A percentile compares a stretch with the other conserved stretches of the same genome.
phyloP scores from a whole-genome alignment of 2,329 filamentous ascomycete genomes.

The Claviceps capensis region DNA sequence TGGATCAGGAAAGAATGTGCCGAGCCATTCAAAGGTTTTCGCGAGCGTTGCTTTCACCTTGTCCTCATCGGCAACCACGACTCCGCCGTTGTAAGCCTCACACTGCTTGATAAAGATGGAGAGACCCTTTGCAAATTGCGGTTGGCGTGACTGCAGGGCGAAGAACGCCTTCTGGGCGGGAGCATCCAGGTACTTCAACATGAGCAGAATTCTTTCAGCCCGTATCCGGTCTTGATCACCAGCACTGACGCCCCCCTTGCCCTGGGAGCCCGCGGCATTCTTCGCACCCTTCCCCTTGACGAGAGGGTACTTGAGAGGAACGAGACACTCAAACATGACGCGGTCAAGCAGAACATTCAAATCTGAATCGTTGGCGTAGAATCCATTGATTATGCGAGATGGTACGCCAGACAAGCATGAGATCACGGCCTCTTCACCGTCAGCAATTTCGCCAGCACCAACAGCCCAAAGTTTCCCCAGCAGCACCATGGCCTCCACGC shows the following conservation, averaged over 20 bases:
- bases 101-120: slow-evolving; percentile 70
- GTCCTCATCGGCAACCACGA: slow-evolving; percentile 59
- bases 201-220: slow-evolving; percentile 68
- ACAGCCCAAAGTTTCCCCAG: slow-evolving; percentile 89
- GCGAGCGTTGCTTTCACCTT: slow-evolving; percentile 57
- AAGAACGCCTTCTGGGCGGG: slow-evolving; percentile 81
- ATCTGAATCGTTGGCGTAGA: slow-evolving; percentile 80
- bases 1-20: slow-evolving; percentile 63
- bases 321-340: slow-evolving; percentile 71
- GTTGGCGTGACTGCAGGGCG: slow-evolving; percentile 66
- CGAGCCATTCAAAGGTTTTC: slow-evolving; percentile 58
- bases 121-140: slow-evolving; percentile 58
- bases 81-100: slow-evolving; percentile 79
- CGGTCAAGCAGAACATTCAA: slow-evolving; percentile 74
- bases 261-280: slow-evolving; percentile 40
- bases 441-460: slow-evolving; percentile 71
- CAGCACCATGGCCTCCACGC: slow-evolving; percentile 74
- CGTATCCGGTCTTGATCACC: slow-evolving; percentile 63
- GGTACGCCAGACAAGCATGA: slow-evolving; percentile 71
- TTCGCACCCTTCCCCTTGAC: slow-evolving; percentile 47
- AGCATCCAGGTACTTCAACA: slow-evolving; percentile 65
- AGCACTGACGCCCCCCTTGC: slow-evolving; percentile 28
- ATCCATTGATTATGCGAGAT: slow-evolving; percentile 71
- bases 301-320: slow-evolving; percentile 80
- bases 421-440: slow-evolving; percentile 63